Percentiles rank a stretch among this genome's conserved stretches.
Evolutionary conservation across 129 eudicot genomes (phyloP).

Genomic region (Heracleum sosnowskyi): DNA sequence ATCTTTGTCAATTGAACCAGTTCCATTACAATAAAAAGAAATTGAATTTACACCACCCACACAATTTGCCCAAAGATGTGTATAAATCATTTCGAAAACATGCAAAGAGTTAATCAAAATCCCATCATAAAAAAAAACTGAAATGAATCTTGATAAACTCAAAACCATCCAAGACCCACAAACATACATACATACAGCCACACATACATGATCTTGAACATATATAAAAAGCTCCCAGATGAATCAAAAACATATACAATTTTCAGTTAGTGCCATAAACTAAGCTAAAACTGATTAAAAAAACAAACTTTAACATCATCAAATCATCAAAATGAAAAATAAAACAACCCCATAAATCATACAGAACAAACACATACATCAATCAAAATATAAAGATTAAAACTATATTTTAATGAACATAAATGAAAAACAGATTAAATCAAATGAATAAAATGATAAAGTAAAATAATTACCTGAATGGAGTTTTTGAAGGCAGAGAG

Average conservation of each 20-base stretch:
- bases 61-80: background rate
- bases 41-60: slow-evolving; percentile 23
- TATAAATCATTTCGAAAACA: background rate
- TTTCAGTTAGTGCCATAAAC: background rate
- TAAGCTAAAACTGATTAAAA: background rate
- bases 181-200: background rate
- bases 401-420: too few relatives aligned
- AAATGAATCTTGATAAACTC: background rate
- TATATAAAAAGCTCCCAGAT: background rate
- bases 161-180: background rate
- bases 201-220: background rate
- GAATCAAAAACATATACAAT: background rate
- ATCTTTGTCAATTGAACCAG: slow-evolving; percentile 9
- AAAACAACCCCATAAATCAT: background rate
- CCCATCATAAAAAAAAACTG: background rate
- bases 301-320: background rate
- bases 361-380: background rate
- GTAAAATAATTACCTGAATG: background rate
- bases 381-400: background rate
- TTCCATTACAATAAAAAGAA: slow-evolving; percentile 14
- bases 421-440: too few relatives aligned
- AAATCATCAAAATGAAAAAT: background rate
- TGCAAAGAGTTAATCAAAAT: background rate
- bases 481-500: background rate
- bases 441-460: background rate